These are phyloP conservation scores for Monosporozyma servazzii DNA, from an alignment of 805 yeast species.

Conservation along the genomic window DNA sequence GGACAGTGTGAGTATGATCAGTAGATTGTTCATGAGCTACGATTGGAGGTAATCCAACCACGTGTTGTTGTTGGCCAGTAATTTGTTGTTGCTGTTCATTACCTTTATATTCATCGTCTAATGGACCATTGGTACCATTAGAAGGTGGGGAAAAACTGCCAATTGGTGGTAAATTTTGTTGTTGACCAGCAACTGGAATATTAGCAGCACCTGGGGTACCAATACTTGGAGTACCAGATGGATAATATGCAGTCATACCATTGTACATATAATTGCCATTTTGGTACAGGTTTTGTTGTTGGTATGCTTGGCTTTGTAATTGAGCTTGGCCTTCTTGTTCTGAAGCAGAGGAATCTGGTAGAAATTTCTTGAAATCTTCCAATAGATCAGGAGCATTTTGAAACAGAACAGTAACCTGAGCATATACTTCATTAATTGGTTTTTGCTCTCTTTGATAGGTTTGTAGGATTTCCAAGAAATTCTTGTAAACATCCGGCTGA, in stretches of 20 bases:
- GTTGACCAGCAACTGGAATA: conserved; percentile 2
- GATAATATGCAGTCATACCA: conserved; percentile 4
- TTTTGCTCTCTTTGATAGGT: conserved; percentile 94
- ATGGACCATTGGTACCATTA: conserved; percentile 19
- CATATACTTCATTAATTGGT: conserved; percentile 90
- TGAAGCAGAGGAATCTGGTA: conserved; percentile 54
- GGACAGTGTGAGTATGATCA: not conserved
- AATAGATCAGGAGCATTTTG: conserved; percentile 89
- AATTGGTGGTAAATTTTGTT: conserved; percentile 29
- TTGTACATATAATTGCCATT: conserved; percentile 1
- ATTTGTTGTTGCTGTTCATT: conserved; percentile 9
- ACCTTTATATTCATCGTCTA: conserved; percentile 5
- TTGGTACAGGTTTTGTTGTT: not conserved
- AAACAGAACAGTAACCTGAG: conserved; percentile 82
- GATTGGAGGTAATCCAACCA: conserved; percentile 22
- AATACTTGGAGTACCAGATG: not conserved
- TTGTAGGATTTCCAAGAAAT: conserved; percentile 86
- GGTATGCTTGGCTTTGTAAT: conserved; percentile 7
- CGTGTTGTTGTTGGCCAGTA: not conserved
- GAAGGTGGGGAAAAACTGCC: conserved; percentile 33
- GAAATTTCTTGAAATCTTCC: conserved; percentile 89
- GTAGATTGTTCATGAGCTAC: conserved; percentile 12
- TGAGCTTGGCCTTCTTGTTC: conserved; percentile 2
- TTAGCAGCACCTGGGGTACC: not conserved
- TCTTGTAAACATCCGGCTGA: conserved; percentile 94